Conservation (phyloP, 257 asterid genomes). For the Vinca minor region DNA sequence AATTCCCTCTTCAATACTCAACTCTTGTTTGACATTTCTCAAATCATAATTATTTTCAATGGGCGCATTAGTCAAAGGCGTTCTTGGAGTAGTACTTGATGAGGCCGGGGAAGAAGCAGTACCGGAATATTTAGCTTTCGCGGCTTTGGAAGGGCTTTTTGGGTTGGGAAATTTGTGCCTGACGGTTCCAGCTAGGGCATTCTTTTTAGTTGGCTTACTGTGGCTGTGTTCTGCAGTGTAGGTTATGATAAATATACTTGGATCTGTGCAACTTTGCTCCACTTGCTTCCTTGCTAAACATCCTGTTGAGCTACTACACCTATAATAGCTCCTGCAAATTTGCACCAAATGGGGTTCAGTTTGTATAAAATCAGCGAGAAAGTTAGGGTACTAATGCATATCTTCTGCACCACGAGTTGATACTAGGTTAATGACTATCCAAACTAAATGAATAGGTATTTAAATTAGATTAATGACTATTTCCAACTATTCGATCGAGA, state of each 20-base stretch:
- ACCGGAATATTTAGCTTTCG: constrained; percentile 6
- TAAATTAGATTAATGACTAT: no score
- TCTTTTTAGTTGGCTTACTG: constrained; percentile 72
- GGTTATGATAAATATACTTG: constrained; percentile 53
- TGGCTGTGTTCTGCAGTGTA: constrained; percentile 90
- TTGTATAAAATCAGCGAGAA: not conserved
- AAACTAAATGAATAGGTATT: no score
- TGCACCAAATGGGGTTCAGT: not conserved
- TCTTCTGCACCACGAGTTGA: no score
- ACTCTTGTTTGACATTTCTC: constrained; percentile 22
- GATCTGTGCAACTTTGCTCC: constrained; percentile 70
- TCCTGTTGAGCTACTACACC: constrained; percentile 90
- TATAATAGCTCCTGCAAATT: constrained; percentile 76
- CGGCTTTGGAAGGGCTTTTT: constrained; percentile 17
- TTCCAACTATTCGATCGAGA: no score
- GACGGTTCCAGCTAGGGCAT: constrained; percentile 80
- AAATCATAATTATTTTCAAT: constrained; percentile 1
- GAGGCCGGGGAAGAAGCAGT: constrained; percentile 9
- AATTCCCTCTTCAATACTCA: constrained; percentile 7
- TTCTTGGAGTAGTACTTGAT: not conserved
- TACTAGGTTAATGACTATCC: no score
- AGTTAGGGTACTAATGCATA: no score
- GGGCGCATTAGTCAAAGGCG: constrained; percentile 5
- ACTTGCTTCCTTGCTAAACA: constrained; percentile 92
- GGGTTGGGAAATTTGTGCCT: constrained; percentile 57